Base-by-base conservation (phyloP, 2,329 filamentous ascomycete species). In the Peltaster fructicola region DNA sequence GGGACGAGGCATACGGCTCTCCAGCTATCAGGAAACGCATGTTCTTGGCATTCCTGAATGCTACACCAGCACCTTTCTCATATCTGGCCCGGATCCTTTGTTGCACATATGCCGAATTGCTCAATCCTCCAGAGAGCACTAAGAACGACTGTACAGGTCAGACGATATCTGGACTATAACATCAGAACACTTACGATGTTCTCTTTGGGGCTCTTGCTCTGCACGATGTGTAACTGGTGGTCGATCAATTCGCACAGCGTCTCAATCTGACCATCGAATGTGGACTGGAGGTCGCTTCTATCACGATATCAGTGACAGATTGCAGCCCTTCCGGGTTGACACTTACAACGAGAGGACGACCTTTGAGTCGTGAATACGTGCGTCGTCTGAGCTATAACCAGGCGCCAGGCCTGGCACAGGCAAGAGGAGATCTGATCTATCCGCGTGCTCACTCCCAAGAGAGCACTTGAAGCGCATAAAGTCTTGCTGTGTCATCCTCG, bases 61-160 rank as follows among this genome's bases (percentile, higher is more conserved):
- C 14, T 3, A 14, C 10, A 14, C 27, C 39, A 1, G 29, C 27
- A 14, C 35, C 30, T 4, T 22, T 17, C 6, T 42, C 37, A 25
- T 54, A 57, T 14, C 47, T 43, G 6, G 37, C 37, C 16, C 40
- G 36, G 2, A 56, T 39, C 5, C 41, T 34, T 2, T 40, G 33
- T 22, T 53, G 52, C 4, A 58, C 47, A 30, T 59, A 58, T 9
- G 46, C 39, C 1, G 45, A 52, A 25, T 53, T 56, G 7, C 54
- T 52, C 1, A 58, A 38, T 1, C 55, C 54, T 4, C 55, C 55
- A 4, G 49, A 54, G 1, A 58, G 43, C 1, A 59, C 45, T 1
- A 59, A 39, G 29, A 54, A 34, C 8, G 29, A 34, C 29, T 30
- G 20, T 17, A 8, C 8, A 21, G 22, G 18, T 6, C 8, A 16